A percentile compares a stretch with the other conserved stretches of the same genome.
These are phyloP conservation scores for Cladosporium oxysporum DNA, from an alignment of 2,329 filamentous ascomycete species.

Conservation along the genomic window DNA sequence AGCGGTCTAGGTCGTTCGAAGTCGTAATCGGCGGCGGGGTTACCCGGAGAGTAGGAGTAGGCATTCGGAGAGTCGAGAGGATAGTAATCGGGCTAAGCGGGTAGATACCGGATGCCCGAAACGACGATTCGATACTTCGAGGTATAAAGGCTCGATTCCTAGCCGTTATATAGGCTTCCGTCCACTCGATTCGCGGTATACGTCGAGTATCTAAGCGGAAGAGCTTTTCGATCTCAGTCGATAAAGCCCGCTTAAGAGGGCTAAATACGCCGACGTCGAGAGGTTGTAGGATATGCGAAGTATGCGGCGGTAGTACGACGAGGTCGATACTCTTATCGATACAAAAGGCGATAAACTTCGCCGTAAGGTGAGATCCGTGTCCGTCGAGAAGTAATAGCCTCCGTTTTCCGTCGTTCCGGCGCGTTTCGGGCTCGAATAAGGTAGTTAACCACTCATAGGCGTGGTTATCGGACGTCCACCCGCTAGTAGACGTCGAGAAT, in stretches of 20 bases:
- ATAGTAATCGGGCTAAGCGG: too few relatives aligned
- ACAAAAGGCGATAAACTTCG: conserved; percentile 9
- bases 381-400: conserved; percentile 1
- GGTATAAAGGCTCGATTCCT: conserved; percentile 8
- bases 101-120: too few relatives aligned
- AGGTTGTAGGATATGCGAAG: neutral
- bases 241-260: neutral
- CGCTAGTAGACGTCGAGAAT: too few relatives aligned
- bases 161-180: conserved; percentile 5
- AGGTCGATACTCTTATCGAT: neutral
- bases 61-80: too few relatives aligned
- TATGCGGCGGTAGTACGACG: neutral
- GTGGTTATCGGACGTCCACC: neutral
- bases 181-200: conserved; percentile 9
- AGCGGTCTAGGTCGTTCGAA: too few relatives aligned
- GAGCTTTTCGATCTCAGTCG: too few relatives aligned
- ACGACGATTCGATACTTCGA: conserved; percentile 13
- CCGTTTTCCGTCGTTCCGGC: neutral
- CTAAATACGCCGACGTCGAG: conserved; percentile 11
- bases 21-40: too few relatives aligned
- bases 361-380: conserved; percentile 5
- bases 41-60: too few relatives aligned
- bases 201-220: conserved; percentile 3
- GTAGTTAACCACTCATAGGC: conserved; percentile 6
- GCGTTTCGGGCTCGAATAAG: too few relatives aligned